These are phyloP conservation scores for Pseudogymnoascus sp. DNA, from an alignment of 2,329 filamentous ascomycete genomes.

Conservation along the genomic window DNA sequence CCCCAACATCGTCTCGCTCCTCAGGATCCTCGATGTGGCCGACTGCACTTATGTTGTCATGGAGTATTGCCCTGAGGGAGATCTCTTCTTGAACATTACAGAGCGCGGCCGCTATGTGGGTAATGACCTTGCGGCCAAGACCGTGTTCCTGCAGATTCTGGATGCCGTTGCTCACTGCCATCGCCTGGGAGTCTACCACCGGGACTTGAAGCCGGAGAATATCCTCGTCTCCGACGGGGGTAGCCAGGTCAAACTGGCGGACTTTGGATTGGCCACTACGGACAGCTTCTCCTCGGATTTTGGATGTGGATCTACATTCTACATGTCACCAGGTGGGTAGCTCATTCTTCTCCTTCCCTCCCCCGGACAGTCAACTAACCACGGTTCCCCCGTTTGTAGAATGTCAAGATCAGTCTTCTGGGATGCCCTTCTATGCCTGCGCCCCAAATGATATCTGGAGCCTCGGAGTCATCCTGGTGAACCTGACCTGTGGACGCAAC, in stretches of 20 bases:
- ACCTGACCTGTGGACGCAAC: constrained; percentile 94
- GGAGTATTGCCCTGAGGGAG: constrained; percentile 94
- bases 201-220: constrained; percentile 97
- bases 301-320: constrained; percentile 96
- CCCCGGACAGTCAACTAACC: constrained; percentile 19
- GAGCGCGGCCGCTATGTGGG: constrained; percentile 88
- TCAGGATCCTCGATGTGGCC: constrained; percentile 83
- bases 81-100: constrained; percentile 95
- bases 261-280: constrained; percentile 90
- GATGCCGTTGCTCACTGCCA: constrained; percentile 97
- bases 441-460: constrained; percentile 97
- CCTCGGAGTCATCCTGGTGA: constrained; percentile 94
- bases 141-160: constrained; percentile 88
- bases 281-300: constrained; percentile 84
- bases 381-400: constrained; percentile 47
- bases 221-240: constrained; percentile 85
- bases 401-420: constrained; percentile 71
- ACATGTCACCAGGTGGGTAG: constrained; percentile 94
- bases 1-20: constrained; percentile 85
- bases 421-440: constrained; percentile 76
- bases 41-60: constrained; percentile 95
- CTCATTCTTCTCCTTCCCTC: constrained; percentile 15
- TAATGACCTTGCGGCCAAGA: constrained; percentile 80
- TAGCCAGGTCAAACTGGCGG: constrained; percentile 86
- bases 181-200: constrained; percentile 85